phyloP scores from a whole-genome alignment of 345 rosid genomes.

The Carallia brachiata region DNA sequence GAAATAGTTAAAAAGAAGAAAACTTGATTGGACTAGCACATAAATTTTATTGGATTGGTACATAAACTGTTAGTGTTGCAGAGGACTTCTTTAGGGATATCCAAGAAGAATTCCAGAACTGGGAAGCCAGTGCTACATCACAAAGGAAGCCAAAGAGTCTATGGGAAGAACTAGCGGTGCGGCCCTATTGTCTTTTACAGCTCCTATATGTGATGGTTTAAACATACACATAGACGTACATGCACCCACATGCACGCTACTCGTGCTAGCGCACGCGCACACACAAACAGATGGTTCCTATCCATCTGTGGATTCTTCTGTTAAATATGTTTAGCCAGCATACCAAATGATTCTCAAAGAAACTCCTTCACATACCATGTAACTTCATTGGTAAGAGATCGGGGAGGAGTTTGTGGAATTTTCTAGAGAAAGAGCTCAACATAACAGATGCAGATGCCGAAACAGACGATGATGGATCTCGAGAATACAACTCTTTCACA shows the following conservation, averaged over 20 bases:
- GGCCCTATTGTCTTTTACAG: slow-evolving; percentile 16
- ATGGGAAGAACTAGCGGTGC: slow-evolving; percentile 92
- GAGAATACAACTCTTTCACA: slow-evolving; percentile 19
- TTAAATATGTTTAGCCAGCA: neutral
- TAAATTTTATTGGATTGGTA: no score
- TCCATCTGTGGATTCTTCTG: neutral
- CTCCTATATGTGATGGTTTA: neutral
- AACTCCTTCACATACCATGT: slow-evolving; percentile 6
- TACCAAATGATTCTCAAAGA: neutral
- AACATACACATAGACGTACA: neutral
- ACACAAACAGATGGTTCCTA: no score
- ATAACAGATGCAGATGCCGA: slow-evolving; percentile 50
- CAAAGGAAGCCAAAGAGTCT: slow-evolving; percentile 87
- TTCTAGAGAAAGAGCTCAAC: slow-evolving; percentile 83
- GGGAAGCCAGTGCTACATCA: slow-evolving; percentile 76
- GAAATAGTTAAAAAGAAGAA: no score
- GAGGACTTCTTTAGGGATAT: slow-evolving; percentile 89
- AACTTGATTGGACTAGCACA: no score
- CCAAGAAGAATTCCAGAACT: slow-evolving; percentile 81
- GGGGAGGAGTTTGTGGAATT: slow-evolving; percentile 96
- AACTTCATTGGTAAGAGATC: slow-evolving; percentile 50
- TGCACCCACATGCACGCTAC: neutral
- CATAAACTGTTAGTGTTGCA: slow-evolving; percentile 32
- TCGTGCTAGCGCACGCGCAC: no score
- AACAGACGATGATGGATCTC: slow-evolving; percentile 20